phyloP scores from a whole-genome alignment of 441 rosid genomes.

The Populus hybrid region DNA sequence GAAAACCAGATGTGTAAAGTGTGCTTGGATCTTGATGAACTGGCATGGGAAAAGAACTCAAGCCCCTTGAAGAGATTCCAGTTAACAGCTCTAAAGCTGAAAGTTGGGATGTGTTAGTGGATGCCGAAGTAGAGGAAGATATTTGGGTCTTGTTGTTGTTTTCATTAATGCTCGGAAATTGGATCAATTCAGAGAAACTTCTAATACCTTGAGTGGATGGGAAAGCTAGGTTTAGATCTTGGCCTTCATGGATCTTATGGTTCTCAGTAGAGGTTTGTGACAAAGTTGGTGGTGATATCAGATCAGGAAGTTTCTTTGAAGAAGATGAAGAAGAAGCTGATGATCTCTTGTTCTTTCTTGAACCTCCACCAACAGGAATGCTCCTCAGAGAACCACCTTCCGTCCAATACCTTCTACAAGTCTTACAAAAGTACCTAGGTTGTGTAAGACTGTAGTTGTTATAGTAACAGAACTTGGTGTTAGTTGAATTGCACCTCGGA shows the following conservation, averaged over 20 bases:
- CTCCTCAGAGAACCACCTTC: slow-evolving; percentile 89
- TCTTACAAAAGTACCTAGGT: slow-evolving; percentile 92
- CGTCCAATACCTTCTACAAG: slow-evolving; percentile 93
- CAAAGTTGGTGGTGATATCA: slow-evolving; percentile 33
- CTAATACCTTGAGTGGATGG: slow-evolving; percentile 46
- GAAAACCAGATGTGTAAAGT: slow-evolving; percentile 44
- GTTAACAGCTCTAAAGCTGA: slow-evolving; percentile 62
- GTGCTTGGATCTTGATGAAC: slow-evolving; percentile 49
- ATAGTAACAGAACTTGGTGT: slow-evolving; percentile 95
- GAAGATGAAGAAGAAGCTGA: slow-evolving; percentile 43
- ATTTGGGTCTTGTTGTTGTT: slow-evolving; percentile 34
- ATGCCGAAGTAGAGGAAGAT: slow-evolving; percentile 25
- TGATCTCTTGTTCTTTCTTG: slow-evolving; percentile 82
- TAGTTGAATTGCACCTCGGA: slow-evolving; percentile 90
- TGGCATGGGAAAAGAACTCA: slow-evolving; percentile 53
- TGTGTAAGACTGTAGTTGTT: slow-evolving; percentile 96
- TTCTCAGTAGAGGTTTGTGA: slow-evolving; percentile 37
- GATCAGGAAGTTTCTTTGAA: slow-evolving; percentile 54
- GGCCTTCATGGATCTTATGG: slow-evolving; percentile 63
- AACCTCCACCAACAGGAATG: slow-evolving; percentile 94
- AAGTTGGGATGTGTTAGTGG: slow-evolving; percentile 26
- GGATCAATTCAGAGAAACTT: slow-evolving; percentile 55
- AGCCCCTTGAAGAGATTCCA: slow-evolving; percentile 51
- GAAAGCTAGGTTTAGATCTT: slow-evolving; percentile 78
- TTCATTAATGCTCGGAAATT: slow-evolving; percentile 34